Evolutionary conservation across 1,139 yeast species (phyloP), one percentile per base, ranked within the genome.

Genomic region (Taiozyma onychis): DNA sequence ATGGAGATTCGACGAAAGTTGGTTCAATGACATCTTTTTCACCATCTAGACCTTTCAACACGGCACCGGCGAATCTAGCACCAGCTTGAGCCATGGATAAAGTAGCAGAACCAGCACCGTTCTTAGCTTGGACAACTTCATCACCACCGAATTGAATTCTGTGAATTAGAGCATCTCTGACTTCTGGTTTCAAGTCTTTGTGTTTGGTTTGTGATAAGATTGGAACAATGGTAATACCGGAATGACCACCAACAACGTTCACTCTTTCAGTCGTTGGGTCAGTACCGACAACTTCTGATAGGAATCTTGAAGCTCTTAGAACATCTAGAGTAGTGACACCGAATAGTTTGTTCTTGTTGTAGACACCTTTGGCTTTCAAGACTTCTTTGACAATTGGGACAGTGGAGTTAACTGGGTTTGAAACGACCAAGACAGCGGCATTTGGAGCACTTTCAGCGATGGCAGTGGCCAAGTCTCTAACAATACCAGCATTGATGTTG

Each of bases 71-170:
- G 67, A 90, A 88, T 72, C 86, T 83, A 67, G 95, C 95, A 75
- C 97, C 98, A 52, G 98, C 99, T 70, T 86, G 91, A 58, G 98
- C 98, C 99, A 93, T 93, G 54, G 98, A 91, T 68, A 93, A 80
- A 59, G 99, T 93, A 65, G 98, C 99, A 52, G 97, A 90, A 68
- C 99, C 99, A 63, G 97, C 97, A 74, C 99, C 99, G 67, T 88
- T 84, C 83, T 93, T 93, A 65, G 98, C 98, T 78, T 91, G 84
- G 69, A 93, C 98, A 62, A 93, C 98, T 77, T 91, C 98, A 69
- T 91, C 98, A 78, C 98, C 98, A 73, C 97, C 98, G 65, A 90
- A 91, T 77, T 91, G 98, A 67, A 91, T 93, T 77, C 98, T 85
- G 80, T 89, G 81, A 70, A 89, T 81, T 69, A 91, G 80, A 54